Evolutionary conservation across 768 basidiomycete species (phyloP).

Genomic region (Naematelia encephala): DNA sequence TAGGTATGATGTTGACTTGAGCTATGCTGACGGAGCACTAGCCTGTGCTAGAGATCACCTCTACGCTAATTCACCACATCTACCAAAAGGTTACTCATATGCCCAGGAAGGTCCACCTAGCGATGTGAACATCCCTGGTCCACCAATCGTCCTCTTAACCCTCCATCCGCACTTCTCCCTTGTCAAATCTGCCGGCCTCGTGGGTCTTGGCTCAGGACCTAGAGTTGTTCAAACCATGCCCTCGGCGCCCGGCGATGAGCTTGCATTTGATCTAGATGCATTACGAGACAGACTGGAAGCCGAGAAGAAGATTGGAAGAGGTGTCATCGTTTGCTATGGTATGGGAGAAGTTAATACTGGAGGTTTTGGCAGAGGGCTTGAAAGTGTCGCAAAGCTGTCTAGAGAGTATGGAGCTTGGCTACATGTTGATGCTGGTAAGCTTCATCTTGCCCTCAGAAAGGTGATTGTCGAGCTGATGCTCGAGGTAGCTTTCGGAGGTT

Average conservation of each 20-base stretch:
- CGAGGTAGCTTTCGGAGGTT: conserved; percentile 55
- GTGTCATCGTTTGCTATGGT: conserved; percentile 44
- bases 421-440: conserved; percentile 54
- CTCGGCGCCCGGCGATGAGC: conserved; percentile 20
- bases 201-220: conserved; percentile 51
- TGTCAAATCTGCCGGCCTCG: conserved; percentile 53
- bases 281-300: conserved; percentile 45
- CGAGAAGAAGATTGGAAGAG: conserved; percentile 42
- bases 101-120: conserved; percentile 51
- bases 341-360: conserved; percentile 56
- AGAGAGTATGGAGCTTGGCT: conserved; percentile 52
- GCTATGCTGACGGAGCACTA: conserved; percentile 16
- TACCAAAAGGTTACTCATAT: conserved; percentile 48
- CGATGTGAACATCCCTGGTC: conserved; percentile 34
- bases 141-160: conserved; percentile 44
- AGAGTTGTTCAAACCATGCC: conserved; percentile 48
- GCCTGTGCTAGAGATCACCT: conserved; percentile 52
- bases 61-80: conserved; percentile 34
- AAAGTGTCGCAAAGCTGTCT: conserved; percentile 48
- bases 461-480: conserved; percentile 9
- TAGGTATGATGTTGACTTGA: conserved; percentile 35
- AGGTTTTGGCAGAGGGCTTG: conserved; percentile 49
- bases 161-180: conserved; percentile 53
- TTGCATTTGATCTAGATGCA: conserved; percentile 47
- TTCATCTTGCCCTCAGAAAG: not conserved